Conservation (phyloP, 495 filamentous ascomycete species). For the Penicillium arizonense region DNA sequence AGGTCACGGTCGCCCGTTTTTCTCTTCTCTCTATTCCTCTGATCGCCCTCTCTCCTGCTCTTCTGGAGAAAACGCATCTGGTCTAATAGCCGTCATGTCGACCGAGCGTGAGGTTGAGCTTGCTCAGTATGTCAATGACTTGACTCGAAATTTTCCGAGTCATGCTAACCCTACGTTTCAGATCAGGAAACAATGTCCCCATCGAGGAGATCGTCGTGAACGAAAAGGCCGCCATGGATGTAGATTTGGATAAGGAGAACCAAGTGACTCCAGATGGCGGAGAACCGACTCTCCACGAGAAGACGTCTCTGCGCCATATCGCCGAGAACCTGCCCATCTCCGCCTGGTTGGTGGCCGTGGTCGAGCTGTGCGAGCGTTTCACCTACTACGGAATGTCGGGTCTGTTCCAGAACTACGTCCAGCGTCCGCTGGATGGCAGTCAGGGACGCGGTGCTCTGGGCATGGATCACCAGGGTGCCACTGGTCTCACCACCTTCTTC, state of each 20-base stretch:
- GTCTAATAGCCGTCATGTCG: slow-evolving; percentile 27
- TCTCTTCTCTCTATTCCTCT: slow-evolving; percentile 4
- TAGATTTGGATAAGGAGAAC: slow-evolving; percentile 32
- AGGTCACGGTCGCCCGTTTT: slow-evolving; percentile 1
- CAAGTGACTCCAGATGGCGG: slow-evolving; percentile 42
- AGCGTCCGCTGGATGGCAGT: slow-evolving; percentile 45
- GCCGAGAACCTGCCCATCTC: slow-evolving; percentile 55
- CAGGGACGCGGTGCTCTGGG: slow-evolving; percentile 56
- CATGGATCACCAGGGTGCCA: slow-evolving; percentile 52
- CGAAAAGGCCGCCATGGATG: slow-evolving; percentile 25
- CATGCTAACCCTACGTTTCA: slow-evolving; percentile 1
- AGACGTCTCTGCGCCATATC: slow-evolving; percentile 47
- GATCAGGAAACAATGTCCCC: slow-evolving; percentile 13
- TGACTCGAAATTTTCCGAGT: slow-evolving; percentile 1
- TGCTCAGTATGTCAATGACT: slow-evolving; percentile 31
- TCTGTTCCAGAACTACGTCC: slow-evolving; percentile 59
- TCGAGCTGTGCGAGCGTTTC: slow-evolving; percentile 68
- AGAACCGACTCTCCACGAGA: slow-evolving; percentile 56
- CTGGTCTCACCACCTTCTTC: slow-evolving; percentile 60
- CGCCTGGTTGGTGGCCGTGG: slow-evolving; percentile 58
- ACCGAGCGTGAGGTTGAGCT: slow-evolving; percentile 34
- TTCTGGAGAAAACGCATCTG: slow-evolving; percentile 8
- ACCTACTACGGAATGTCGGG: slow-evolving; percentile 62
- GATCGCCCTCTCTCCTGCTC: neutral
- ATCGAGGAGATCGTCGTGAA: slow-evolving; percentile 23